Percentiles rank a stretch among this genome's conserved stretches.
Evolutionary conservation across 2,329 filamentous ascomycete species (phyloP).

Genomic region (Pseudocercospora eumusae): DNA sequence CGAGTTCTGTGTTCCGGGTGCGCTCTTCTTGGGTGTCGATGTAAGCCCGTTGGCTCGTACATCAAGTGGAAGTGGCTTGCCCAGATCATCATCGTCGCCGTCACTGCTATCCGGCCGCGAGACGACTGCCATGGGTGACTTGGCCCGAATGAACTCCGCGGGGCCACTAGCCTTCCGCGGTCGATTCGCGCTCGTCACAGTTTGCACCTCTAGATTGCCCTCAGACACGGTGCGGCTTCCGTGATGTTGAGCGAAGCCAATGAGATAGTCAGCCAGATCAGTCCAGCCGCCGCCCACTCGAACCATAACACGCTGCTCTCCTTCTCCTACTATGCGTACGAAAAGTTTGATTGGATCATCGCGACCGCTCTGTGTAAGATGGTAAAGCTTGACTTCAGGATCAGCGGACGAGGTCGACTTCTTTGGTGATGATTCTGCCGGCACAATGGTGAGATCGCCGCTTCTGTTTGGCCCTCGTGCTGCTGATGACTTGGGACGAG

Average conservation of each 20-base stretch:
- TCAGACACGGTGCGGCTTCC: slow-evolving; percentile 64
- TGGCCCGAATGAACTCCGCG: slow-evolving; percentile 26
- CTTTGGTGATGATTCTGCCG: slow-evolving; percentile 41
- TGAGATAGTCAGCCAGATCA: slow-evolving; percentile 89
- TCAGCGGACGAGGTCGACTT: slow-evolving; percentile 32
- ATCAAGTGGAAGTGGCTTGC: slow-evolving; percentile 13
- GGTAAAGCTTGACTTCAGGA: slow-evolving; percentile 83
- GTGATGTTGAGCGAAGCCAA: slow-evolving; percentile 91
- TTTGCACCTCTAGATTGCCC: slow-evolving; percentile 60
- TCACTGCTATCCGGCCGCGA: slow-evolving; percentile 26
- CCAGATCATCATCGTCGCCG: slow-evolving; percentile 17
- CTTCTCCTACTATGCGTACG: slow-evolving; percentile 88
- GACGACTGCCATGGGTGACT: slow-evolving; percentile 17
- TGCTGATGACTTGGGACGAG: slow-evolving; percentile 25
- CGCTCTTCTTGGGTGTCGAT: slow-evolving; percentile 12
- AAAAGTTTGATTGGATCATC: slow-evolving; percentile 92
- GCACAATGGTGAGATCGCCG: slow-evolving; percentile 35
- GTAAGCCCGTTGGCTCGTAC: slow-evolving; percentile 11
- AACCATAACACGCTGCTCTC: slow-evolving; percentile 88
- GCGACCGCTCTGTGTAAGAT: slow-evolving; percentile 79
- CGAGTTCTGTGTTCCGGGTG: slow-evolving; percentile 11
- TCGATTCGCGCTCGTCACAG: slow-evolving; percentile 37
- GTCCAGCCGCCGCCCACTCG: slow-evolving; percentile 98
- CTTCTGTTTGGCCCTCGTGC: slow-evolving; percentile 20
- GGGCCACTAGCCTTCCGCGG: slow-evolving; percentile 35